Evolutionary conservation across 306 rosid genomes (phyloP).

Genomic region (Sechiopsis laciniata): DNA sequence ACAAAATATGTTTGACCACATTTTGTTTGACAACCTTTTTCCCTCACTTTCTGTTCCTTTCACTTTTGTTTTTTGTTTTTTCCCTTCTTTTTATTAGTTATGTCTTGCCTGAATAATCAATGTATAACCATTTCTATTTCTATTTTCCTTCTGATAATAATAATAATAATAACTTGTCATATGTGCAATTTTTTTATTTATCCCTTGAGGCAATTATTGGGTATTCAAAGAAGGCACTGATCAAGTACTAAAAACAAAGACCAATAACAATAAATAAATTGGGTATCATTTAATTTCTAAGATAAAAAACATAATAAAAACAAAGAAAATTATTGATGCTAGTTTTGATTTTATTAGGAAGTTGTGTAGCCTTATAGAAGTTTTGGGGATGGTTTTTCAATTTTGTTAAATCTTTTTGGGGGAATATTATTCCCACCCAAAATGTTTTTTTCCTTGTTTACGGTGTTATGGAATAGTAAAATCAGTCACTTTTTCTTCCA

Average conservation of each 20-base stretch:
- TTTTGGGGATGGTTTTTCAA: not conserved
- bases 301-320: conserved; percentile 18
- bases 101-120: conserved; percentile 1
- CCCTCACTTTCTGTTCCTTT: not conserved
- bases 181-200: not conserved
- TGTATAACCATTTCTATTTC: not conserved
- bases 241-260: conserved; percentile 4
- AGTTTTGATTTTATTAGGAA: conserved; percentile 3
- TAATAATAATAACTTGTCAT: conserved; percentile 7
- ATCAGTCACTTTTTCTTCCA: not conserved
- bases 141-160: not conserved
- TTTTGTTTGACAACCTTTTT: not conserved
- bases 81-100: not conserved
- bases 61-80: not conserved
- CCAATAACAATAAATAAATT: not conserved
- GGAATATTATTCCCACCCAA: not conserved
- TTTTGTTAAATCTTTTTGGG: not conserved
- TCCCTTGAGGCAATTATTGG: conserved; percentile 1
- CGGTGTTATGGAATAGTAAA: not conserved
- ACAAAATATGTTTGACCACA: conserved; percentile 6
- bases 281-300: conserved; percentile 3
- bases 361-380: not conserved
- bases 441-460: not conserved
- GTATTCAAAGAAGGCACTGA: not conserved
- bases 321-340: conserved; percentile 7